Base-by-base conservation (phyloP, 2,329 filamentous ascomycete species). In the Colletotrichum sp. region DNA sequence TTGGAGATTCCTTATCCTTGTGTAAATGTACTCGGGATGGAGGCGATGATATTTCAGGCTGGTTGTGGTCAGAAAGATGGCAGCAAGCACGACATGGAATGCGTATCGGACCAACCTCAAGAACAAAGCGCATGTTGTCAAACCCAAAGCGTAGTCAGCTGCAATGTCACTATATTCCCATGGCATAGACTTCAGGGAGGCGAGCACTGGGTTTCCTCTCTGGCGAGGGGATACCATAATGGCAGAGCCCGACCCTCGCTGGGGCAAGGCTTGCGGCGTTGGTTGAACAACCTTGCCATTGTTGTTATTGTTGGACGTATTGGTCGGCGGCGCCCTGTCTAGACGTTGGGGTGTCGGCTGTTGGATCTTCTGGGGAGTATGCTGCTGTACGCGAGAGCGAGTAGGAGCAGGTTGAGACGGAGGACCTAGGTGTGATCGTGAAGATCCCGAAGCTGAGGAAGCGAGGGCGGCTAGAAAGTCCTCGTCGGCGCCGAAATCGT, bases 81-180 rank as follows among this genome's bases (percentile, higher is more conserved):
- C 7, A 16, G 49, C 15, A 13, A 18, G 36, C 16, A 30, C 15
- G 6, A 30, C 26, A 12, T 24, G 18, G 5, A 15, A 18, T 18
- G 18, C n/a, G 65, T 21, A 32, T 10, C 26, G 12, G 9, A 77
- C 79, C 57, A 64, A 88, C 88, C 88, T 98, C 57, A 99, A 88
- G 83, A 99, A 99, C 7, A 99, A 89, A 1, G 95, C 96, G 81
- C 96, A 98, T 8, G 96, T 98, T 0, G 96, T 98, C 57, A 91
- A 83, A 0, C 97, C 96, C 28, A 99, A 89, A 10, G 96, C 94
- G 84, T 98, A 99, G 86, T 99, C 97, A 36, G 96, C 95, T 2
- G 94, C 93, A n/a, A 98, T 98, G 81, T 99, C 96, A 77, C 95
- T 96, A 85, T 98, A 99, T 85, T 99, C 97, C 97, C 97, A 99